Conservation (phyloP, 2,329 filamentous ascomycete genomes). For the Diaporthe ampelina region DNA sequence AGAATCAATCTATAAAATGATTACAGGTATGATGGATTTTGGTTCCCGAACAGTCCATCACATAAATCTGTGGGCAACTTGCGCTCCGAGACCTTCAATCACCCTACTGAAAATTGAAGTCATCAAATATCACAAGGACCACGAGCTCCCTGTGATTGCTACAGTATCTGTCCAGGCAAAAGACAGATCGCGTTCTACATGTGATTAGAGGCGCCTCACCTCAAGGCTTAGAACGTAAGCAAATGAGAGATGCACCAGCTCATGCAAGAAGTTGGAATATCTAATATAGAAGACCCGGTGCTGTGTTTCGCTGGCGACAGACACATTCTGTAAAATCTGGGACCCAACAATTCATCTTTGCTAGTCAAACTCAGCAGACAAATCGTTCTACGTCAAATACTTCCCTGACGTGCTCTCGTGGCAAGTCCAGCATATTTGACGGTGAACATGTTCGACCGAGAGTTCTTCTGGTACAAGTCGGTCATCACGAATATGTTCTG, state of each 20-base stretch:
- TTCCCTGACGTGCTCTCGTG: background rate
- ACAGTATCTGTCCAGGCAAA: background rate
- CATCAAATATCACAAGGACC: background rate
- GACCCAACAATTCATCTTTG: background rate
- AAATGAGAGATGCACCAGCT: background rate
- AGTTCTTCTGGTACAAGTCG: background rate
- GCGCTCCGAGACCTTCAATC: background rate
- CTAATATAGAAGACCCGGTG: background rate
- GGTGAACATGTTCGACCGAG: too few relatives aligned
- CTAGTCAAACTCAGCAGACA: background rate
- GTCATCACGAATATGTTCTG: background rate
- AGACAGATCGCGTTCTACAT: background rate
- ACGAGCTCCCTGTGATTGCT: background rate
- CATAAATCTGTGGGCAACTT: too few relatives aligned
- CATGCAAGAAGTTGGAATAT: background rate
- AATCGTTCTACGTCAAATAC: background rate
- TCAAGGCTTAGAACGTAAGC: background rate
- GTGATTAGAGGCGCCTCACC: background rate
- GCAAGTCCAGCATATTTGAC: background rate
- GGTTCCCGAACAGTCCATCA: background rate
- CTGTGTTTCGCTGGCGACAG: background rate
- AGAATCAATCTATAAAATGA: constrained; percentile 20
- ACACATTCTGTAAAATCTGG: background rate
- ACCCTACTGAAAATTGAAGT: background rate
- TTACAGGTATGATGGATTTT: background rate